A percentile compares a stretch with the other conserved stretches of the same genome.
Evolutionary conservation across 2,329 filamentous ascomycete species (phyloP).

Genomic region (Grosmannia penicillata): DNA sequence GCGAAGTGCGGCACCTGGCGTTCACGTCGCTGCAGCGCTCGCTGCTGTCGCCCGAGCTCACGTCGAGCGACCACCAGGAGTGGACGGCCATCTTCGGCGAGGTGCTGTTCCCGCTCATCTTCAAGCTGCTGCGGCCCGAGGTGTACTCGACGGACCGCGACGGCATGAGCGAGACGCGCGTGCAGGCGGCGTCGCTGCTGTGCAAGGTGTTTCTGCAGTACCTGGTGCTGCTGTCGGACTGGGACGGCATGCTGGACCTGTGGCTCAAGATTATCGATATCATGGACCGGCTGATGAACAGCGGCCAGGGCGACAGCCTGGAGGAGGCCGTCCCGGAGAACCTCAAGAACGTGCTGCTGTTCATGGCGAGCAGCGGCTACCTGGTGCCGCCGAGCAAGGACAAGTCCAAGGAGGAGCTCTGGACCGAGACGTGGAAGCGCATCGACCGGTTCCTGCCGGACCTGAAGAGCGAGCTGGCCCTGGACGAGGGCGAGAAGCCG

Average conservation of each 20-base stretch:
- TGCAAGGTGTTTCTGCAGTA: constrained; percentile 96
- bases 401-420: constrained; percentile 38
- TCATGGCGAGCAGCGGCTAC: constrained; percentile 84
- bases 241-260: constrained; percentile 78
- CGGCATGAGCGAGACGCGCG: constrained; percentile 90
- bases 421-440: constrained; percentile 49
- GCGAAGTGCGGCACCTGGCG: constrained; percentile 80
- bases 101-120: constrained; percentile 83
- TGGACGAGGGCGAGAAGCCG: constrained; percentile 22
- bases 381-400: constrained; percentile 55
- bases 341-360: constrained; percentile 87
- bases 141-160: constrained; percentile 80
- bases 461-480: constrained; percentile 37
- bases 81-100: constrained; percentile 94
- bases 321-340: constrained; percentile 93
- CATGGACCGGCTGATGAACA: constrained; percentile 93
- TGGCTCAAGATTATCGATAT: constrained; percentile 89
- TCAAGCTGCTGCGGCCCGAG: constrained; percentile 79
- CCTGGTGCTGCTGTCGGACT: constrained; percentile 67
- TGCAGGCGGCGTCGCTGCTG: constrained; percentile 78
- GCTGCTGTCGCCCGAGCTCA: constrained; percentile 71
- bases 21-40: constrained; percentile 76
- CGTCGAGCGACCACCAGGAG: constrained; percentile 69
- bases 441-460: constrained; percentile 52
- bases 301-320: constrained; percentile 77